phyloP scores from a whole-genome alignment of 2,329 filamentous ascomycete genomes.

The Zarea fungicola region DNA sequence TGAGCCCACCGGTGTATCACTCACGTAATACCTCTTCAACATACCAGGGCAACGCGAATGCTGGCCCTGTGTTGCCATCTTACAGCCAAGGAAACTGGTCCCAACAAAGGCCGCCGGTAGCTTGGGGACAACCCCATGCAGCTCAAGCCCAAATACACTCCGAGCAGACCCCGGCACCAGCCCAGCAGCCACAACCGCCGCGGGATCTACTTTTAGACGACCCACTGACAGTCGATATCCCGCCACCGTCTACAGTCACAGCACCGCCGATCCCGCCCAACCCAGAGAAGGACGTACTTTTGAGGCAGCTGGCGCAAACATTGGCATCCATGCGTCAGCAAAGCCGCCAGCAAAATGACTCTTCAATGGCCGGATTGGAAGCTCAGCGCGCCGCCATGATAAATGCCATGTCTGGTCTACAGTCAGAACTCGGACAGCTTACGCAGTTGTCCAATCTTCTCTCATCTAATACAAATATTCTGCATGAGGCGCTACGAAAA shows the following conservation, averaged over 20 bases:
- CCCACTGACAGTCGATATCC: conserved; percentile 46
- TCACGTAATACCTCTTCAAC: background rate
- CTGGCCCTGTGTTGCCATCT: conserved; percentile 16
- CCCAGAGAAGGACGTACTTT: conserved; percentile 85
- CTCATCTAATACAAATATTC: conserved; percentile 69
- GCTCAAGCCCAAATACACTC: conserved; percentile 28
- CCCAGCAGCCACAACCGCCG: conserved; percentile 25
- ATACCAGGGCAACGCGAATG: background rate
- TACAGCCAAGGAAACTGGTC: conserved; percentile 21
- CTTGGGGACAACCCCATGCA: conserved; percentile 21
- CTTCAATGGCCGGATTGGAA: conserved; percentile 68
- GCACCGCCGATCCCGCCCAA: conserved; percentile 91
- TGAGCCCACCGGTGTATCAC: conserved; percentile 6
- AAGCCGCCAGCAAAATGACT: conserved; percentile 65
- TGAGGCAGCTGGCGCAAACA: conserved; percentile 67
- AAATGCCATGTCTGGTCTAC: conserved; percentile 61
- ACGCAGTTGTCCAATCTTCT: conserved; percentile 66
- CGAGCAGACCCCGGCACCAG: conserved; percentile 20
- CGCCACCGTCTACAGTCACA: conserved; percentile 46
- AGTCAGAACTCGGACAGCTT: conserved; percentile 68
- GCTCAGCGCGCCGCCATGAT: conserved; percentile 77
- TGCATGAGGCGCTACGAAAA: conserved; percentile 70
- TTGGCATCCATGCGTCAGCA: conserved; percentile 64
- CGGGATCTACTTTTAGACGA: conserved; percentile 53
- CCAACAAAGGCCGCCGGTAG: conserved; percentile 16